Evolutionary conservation across 305 asterid species (phyloP).

Genomic region (Fraxinus latifolia): DNA sequence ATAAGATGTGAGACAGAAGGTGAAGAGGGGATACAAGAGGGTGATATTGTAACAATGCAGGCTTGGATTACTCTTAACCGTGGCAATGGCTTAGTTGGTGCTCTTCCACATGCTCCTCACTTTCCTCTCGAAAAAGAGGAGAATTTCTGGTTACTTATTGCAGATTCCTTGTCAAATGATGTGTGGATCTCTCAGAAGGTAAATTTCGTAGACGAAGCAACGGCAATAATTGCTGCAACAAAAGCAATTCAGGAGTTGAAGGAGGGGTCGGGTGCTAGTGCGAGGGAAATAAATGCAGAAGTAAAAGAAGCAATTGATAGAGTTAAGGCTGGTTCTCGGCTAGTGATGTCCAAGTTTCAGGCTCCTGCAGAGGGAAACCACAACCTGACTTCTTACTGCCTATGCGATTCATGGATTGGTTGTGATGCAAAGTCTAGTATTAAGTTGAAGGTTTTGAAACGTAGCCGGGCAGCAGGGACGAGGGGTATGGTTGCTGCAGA

Average conservation of each 20-base stretch:
- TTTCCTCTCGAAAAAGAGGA: constrained; percentile 85
- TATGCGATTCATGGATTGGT: constrained; percentile 96
- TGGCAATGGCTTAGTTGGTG: constrained; percentile 61
- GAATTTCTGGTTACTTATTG: constrained; percentile 85
- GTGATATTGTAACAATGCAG: constrained; percentile 88
- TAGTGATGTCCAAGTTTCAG: constrained; percentile 90
- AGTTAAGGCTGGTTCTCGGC: constrained; percentile 81
- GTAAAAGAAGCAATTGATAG: constrained; percentile 80
- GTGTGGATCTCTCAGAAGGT: constrained; percentile 95
- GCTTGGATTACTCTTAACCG: constrained; percentile 89
- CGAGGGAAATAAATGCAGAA: constrained; percentile 68
- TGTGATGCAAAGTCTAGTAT: constrained; percentile 71
- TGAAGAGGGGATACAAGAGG: constrained; percentile 96
- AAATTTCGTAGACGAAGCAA: constrained; percentile 86
- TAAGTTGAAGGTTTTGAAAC: constrained; percentile 68
- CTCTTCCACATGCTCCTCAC: constrained; percentile 86
- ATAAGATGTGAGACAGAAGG: constrained; percentile 95
- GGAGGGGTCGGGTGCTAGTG: constrained; percentile 86
- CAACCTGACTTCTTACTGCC: constrained; percentile 63
- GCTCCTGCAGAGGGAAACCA: constrained; percentile 89
- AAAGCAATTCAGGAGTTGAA: constrained; percentile 83
- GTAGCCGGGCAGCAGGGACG: constrained; percentile 80
- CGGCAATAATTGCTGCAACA: constrained; percentile 79
- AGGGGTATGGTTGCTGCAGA: constrained; percentile 50
- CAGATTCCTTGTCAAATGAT: constrained; percentile 72